Conservation (phyloP, 1,284 basidiomycete genomes). For the Phylloboletellus chloephorus region DNA sequence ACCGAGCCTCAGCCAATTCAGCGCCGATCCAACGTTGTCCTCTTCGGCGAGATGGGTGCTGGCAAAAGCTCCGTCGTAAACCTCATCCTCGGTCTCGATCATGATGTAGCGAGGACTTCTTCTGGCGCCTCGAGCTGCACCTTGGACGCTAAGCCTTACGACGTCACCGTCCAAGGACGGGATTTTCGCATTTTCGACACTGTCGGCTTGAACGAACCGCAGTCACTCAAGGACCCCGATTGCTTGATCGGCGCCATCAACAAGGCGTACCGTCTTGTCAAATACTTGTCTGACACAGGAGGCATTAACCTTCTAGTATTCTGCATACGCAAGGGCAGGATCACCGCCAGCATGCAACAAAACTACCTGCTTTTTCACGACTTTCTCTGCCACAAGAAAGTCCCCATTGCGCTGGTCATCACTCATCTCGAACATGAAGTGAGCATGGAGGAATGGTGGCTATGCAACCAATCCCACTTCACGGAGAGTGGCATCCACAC, state of each 20-base stretch:
- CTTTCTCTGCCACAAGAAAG: conserved; percentile 29
- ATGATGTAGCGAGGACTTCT: conserved; percentile 19
- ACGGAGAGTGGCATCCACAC: conserved; percentile 15
- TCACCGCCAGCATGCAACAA: conserved; percentile 28
- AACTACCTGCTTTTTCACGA: conserved; percentile 34
- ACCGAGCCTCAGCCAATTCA: conserved; percentile 12
- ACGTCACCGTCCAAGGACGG: conserved; percentile 17
- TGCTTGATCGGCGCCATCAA: conserved; percentile 26
- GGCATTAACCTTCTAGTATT: conserved; percentile 35
- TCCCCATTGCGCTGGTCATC: conserved; percentile 26
- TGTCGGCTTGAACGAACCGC: conserved; percentile 29
- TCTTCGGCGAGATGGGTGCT: conserved; percentile 29
- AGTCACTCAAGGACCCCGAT: conserved; percentile 25
- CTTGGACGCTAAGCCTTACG: conserved; percentile 23
- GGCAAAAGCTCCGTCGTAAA: conserved; percentile 30
- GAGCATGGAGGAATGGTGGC: conserved; percentile 29
- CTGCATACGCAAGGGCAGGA: conserved; percentile 33
- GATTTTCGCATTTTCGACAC: conserved; percentile 30
- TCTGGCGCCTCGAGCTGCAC: conserved; percentile 23
- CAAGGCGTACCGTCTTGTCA: conserved; percentile 28
- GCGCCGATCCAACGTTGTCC: conserved; percentile 19
- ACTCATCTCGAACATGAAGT: conserved; percentile 30
- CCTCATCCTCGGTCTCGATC: conserved; percentile 18
- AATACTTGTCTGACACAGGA: conserved; percentile 23
- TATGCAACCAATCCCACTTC: conserved; percentile 18